Evolutionary conservation across 805 yeast genomes (phyloP).

Genomic region (Saccharomycopsis babjevae): DNA sequence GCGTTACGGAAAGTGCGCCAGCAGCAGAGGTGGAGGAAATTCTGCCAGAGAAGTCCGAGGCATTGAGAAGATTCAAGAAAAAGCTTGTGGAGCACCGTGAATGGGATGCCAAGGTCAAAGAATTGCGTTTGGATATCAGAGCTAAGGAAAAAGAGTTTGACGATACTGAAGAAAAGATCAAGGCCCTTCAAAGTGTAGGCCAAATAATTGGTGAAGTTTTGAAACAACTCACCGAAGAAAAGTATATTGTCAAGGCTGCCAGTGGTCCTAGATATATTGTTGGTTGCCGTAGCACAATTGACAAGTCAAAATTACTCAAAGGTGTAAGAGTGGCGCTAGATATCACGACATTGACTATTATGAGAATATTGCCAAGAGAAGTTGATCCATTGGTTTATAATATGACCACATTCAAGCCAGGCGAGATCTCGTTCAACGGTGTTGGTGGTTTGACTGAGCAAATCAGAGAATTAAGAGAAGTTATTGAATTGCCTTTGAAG

Average conservation of each 20-base stretch:
- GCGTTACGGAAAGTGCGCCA: conserved; percentile 13
- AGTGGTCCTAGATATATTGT: conserved; percentile 97
- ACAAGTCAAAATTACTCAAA: conserved; percentile 70
- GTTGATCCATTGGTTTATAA: conserved; percentile 97
- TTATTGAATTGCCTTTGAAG: conserved; percentile 91
- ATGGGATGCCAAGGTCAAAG: conserved; percentile 87
- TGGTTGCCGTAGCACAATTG: conserved; percentile 90
- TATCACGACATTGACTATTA: conserved; percentile 94
- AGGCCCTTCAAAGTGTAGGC: conserved; percentile 93
- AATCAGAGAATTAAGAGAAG: conserved; percentile 93
- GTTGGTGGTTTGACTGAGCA: conserved; percentile 96
- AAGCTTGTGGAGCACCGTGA: conserved; percentile 87
- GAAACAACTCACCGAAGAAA: conserved; percentile 88
- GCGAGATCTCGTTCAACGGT: conserved; percentile 86
- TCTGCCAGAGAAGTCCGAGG: conserved; percentile 68
- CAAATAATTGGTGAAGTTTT: conserved; percentile 95
- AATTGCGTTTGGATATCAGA: conserved; percentile 70
- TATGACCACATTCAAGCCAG: conserved; percentile 98
- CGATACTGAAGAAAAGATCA: conserved; percentile 93
- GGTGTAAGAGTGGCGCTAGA: conserved; percentile 96
- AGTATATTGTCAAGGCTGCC: conserved; percentile 92
- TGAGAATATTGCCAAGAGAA: conserved; percentile 95
- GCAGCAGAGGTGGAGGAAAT: conserved; percentile 23
- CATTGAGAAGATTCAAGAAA: conserved; percentile 68
- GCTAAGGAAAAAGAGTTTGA: conserved; percentile 75